A percentile compares a stretch with the other conserved stretches of the same genome.
Conservation (phyloP, 305 asterid genomes). For the Ajuga reptans region DNA sequence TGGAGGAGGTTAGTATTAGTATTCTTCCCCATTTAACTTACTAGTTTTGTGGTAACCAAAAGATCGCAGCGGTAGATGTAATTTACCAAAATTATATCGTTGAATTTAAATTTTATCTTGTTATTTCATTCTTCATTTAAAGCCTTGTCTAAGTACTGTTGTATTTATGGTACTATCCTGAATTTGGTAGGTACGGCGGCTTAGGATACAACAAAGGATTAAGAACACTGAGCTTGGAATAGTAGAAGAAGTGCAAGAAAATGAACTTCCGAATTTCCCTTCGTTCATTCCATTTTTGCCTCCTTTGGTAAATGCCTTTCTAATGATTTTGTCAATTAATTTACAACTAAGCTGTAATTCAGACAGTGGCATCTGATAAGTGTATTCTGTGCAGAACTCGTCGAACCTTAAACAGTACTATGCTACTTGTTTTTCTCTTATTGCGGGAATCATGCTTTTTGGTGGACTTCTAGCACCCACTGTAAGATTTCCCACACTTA, state of each 20-base stretch:
- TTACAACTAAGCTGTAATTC: not conserved
- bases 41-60: not conserved
- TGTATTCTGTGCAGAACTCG: constrained; percentile 52
- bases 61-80: not conserved
- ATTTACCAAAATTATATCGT: not conserved
- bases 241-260: constrained; percentile 49
- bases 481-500: constrained; percentile 41
- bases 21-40: not conserved
- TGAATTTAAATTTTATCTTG: no score
- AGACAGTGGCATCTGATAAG: constrained; percentile 8
- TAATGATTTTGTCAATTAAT: not conserved
- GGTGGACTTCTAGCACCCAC: constrained; percentile 91
- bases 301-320: constrained; percentile 50
- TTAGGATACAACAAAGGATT: constrained; percentile 71
- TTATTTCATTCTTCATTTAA: not conserved
- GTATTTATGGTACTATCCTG: not conserved
- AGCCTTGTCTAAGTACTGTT: not conserved
- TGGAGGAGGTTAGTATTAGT: constrained; percentile 63
- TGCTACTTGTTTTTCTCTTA: constrained; percentile 81
- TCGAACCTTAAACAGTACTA: constrained; percentile 67
- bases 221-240: constrained; percentile 70
- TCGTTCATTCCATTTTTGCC: constrained; percentile 95
- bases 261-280: constrained; percentile 81
- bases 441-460: constrained; percentile 76
- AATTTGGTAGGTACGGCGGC: constrained; percentile 73